Base-by-base conservation (phyloP, 257 asterid genomes). In the Solanum appendiculatum region DNA sequence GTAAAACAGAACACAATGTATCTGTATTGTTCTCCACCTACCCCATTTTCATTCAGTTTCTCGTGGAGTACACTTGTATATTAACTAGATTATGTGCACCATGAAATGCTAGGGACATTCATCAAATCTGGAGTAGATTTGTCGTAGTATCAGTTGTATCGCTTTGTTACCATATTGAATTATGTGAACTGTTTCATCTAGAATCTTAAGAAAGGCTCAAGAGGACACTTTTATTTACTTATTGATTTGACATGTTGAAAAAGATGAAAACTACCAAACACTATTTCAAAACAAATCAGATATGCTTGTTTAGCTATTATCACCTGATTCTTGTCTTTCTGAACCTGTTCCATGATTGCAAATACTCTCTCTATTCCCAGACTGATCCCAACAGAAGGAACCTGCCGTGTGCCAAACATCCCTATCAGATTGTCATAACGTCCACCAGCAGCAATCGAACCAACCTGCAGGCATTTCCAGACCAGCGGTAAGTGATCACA, bases 361-460 rank as follows among this genome's bases (percentile, higher is more conserved):
- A 97, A 97, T 7, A 94, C 99, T 86, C 99, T 91, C 90, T 97
- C 99, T 78, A 97, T 95, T 85, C 99, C 99, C 84, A 97, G 90
- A 90, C 99, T 96, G 89, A 97, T 92, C 84, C 99, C 99, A 88
- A 97, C 96, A 7, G 99, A 95, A 82, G 99, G 99, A 85, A 97
- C 98, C 91, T 91, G 96, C 90, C 95, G 94, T 16, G 93, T 87
- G 88, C 99, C 98, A 86, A 95, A 96, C 96, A 91, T 92, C 64
- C 96, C 99, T 86, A 97, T 93, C 34, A 97, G 97, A 89, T 93
- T 93, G 90, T 97, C 99, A 58, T 96, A 97, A 23, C 99, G 97
- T 36, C 99, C 99, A 80, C 99, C 99, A 58, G 99, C 98, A 85
- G 98, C 99, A 86, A 97, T 96, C 4, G 99, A 93, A 88, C 99